Conservation (phyloP, 805 yeast species). For the Dipodascus geniculatus region DNA sequence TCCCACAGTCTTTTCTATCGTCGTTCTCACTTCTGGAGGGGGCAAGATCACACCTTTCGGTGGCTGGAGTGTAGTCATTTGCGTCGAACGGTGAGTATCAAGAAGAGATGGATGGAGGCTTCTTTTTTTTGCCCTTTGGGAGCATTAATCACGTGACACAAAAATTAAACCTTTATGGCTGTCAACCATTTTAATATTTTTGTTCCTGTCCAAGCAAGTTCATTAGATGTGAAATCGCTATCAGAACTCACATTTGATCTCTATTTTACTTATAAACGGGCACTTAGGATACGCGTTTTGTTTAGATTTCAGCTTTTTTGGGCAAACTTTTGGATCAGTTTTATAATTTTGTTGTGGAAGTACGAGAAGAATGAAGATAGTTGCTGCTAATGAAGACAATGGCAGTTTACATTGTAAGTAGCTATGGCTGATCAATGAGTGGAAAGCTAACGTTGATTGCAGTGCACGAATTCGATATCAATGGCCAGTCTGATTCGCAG, state of each 20-base stretch:
- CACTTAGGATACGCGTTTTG: no score
- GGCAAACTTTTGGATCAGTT: no score
- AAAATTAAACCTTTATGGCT: not conserved
- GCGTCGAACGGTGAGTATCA: not conserved
- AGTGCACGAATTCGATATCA: not conserved
- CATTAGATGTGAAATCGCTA: not conserved
- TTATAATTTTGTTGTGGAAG: not conserved
- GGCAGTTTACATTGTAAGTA: not conserved
- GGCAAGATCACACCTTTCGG: slow-evolving; percentile 35
- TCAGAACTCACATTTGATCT: no score
- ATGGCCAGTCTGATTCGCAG: not conserved
- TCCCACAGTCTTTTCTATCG: slow-evolving; percentile 60
- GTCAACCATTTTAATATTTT: not conserved
- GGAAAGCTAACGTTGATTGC: not conserved
- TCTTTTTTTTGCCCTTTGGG: no score
- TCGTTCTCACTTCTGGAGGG: slow-evolving; percentile 40
- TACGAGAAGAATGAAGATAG: not conserved
- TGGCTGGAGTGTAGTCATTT: slow-evolving; percentile 14
- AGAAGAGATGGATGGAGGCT: not conserved
- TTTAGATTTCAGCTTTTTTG: not conserved
- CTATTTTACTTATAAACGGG: no score
- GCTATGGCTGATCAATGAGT: not conserved
- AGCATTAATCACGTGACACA: not conserved
- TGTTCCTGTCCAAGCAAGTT: not conserved
- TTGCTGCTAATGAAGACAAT: not conserved